These are phyloP conservation scores for Digitaria exilis DNA, from an alignment of 202 grass and related monocot species.

Conservation along the genomic window DNA sequence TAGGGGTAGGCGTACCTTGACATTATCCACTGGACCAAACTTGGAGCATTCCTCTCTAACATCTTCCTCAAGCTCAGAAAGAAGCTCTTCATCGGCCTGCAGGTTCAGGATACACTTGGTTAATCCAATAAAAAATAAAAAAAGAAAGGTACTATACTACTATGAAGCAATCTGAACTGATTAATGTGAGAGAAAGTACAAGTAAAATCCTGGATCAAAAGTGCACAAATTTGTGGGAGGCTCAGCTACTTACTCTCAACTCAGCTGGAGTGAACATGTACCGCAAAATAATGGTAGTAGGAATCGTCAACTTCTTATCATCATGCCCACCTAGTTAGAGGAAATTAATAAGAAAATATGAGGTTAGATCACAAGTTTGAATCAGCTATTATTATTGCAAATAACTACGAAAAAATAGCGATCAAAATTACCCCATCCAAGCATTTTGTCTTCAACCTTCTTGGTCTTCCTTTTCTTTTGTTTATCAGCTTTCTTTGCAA, in stretches of 20 bases:
- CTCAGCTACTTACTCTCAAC: constrained; percentile 66
- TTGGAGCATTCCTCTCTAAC: constrained; percentile 89
- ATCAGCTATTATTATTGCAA: constrained; percentile 5
- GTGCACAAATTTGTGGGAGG: not conserved
- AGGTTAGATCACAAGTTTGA: constrained; percentile 8
- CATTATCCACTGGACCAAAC: constrained; percentile 77
- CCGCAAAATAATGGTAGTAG: constrained; percentile 73
- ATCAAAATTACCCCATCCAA: constrained; percentile 91
- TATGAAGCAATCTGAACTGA: constrained; percentile 24
- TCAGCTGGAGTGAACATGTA: constrained; percentile 93
- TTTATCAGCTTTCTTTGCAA: constrained; percentile 87
- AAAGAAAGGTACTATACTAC: constrained; percentile 38
- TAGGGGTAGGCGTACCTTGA: constrained; percentile 56
- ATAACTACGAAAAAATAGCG: not conserved
- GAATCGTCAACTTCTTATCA: constrained; percentile 86
- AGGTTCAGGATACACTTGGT: constrained; percentile 37
- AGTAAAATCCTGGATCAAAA: not conserved
- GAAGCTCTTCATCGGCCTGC: constrained; percentile 80
- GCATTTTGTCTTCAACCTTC: constrained; percentile 91
- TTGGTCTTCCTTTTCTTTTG: constrained; percentile 93
- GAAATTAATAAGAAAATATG: constrained; percentile 29
- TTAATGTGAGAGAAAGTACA: not conserved
- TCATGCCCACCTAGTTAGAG: constrained; percentile 82
- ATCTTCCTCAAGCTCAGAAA: constrained; percentile 77
- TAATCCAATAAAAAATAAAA: constrained; percentile 33